Conservation (phyloP, 2,329 filamentous ascomycete genomes). For the Fusarium beomiforme region DNA sequence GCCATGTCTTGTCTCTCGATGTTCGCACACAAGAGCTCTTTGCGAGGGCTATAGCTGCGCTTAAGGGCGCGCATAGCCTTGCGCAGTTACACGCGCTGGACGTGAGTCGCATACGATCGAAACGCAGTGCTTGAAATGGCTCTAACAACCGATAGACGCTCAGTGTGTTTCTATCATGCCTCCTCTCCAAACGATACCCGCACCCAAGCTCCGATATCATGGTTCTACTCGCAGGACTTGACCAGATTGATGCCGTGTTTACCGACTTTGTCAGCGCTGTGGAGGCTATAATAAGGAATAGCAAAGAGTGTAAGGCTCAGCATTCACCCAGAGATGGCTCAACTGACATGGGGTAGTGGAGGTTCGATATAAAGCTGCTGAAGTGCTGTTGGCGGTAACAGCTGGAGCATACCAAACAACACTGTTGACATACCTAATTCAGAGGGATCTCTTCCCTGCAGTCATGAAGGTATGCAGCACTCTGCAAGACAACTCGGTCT, state of each 20-base stretch:
- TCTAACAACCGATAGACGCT: slow-evolving; percentile 71
- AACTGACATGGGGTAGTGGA: slow-evolving; percentile 65
- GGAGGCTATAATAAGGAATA: slow-evolving; percentile 84
- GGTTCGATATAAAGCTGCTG: slow-evolving; percentile 80
- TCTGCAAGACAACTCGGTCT: background rate
- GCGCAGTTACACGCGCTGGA: slow-evolving; percentile 85
- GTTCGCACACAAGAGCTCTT: slow-evolving; percentile 84
- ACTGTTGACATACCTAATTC: slow-evolving; percentile 92
- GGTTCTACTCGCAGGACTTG: slow-evolving; percentile 85
- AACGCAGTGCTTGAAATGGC: slow-evolving; percentile 49
- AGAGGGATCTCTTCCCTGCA: slow-evolving; percentile 91
- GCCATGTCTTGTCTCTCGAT: slow-evolving; percentile 81
- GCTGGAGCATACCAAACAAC: slow-evolving; percentile 97
- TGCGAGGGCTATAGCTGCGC: slow-evolving; percentile 72
- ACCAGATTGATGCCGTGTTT: slow-evolving; percentile 87
- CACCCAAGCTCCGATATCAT: slow-evolving; percentile 97
- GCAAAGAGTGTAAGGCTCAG: slow-evolving; percentile 68
- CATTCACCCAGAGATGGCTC: background rate
- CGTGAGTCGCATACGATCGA: slow-evolving; percentile 61
- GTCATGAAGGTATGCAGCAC: slow-evolving; percentile 81
- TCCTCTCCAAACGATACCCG: slow-evolving; percentile 89
- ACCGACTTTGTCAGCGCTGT: slow-evolving; percentile 86
- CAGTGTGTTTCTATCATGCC: slow-evolving; percentile 83
- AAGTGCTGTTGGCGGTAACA: slow-evolving; percentile 83
- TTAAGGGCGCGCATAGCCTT: slow-evolving; percentile 69